phyloP scores from a whole-genome alignment of 148 eudicot genomes.

The Chenopodium formosanum region DNA sequence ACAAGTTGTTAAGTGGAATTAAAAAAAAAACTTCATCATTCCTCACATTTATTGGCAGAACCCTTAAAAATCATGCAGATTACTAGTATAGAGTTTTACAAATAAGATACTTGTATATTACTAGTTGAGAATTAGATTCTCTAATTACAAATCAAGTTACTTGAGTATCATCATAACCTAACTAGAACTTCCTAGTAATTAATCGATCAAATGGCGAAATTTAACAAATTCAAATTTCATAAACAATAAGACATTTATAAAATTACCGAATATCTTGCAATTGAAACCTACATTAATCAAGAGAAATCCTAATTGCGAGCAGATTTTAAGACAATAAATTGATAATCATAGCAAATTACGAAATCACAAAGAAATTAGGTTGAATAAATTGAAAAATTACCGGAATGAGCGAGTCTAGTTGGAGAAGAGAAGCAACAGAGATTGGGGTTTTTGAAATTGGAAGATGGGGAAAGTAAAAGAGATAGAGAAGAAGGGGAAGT shows the following conservation, averaged over 20 bases:
- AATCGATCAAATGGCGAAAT: background rate
- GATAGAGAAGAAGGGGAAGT: slow-evolving; percentile 9
- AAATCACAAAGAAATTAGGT: background rate
- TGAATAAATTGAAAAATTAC: slow-evolving; percentile 8
- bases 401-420: background rate
- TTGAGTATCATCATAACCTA: background rate
- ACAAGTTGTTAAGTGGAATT: background rate
- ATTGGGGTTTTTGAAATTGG: slow-evolving; percentile 10
- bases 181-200: background rate
- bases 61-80: background rate
- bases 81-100: background rate
- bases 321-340: background rate
- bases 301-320: background rate
- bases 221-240: background rate
- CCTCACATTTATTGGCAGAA: background rate
- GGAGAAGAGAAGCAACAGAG: background rate
- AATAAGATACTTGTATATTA: background rate
- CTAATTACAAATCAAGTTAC: background rate
- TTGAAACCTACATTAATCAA: background rate
- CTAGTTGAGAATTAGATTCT: background rate
- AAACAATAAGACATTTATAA: too few species aligned
- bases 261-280: background rate
- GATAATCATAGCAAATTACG: too few species aligned
- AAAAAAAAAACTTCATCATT: background rate
- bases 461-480: slow-evolving; percentile 2